Base-by-base conservation (phyloP, 495 filamentous ascomycete genomes). In the Cairneyella variabilis region DNA sequence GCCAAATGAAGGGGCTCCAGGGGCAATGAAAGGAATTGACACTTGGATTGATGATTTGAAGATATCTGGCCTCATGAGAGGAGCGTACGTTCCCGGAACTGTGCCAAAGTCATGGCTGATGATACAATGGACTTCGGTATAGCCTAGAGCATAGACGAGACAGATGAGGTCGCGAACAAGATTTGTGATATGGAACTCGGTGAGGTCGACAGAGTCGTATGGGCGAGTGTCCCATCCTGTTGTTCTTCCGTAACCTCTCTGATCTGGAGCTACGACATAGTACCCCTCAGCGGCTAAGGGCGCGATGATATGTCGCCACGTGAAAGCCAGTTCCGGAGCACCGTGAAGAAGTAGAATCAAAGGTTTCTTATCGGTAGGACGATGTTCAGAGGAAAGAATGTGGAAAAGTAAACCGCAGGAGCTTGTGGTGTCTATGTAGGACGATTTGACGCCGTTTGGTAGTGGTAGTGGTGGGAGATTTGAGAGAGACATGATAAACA, bases 241-340 rank as follows among this genome's bases (percentile, higher is more conserved):
- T n/a, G 51, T 54, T 20, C 51, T 23, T 3, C 51, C 51, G 18
- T 54, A 54, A 9, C 51, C 51, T 18, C 42, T 46, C 17, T 54
- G 34, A 47, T 54, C 41, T 38, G 26, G 42, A n/a, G 51, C 42
- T n/a, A 54, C 30, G 26, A 54, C 41, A 47, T 47, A 28, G 34
- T 54, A 54, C 7, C 51, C 51, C 20, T 37, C n/a, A 17, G 26
- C 12, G 20, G 42, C 51, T 16, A 54, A 22, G 21, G 40, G 27
- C 14, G 50, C 22, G 11, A 53, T 44, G 38, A 43, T 42, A 20
- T 51, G 34, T 6, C 26, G 18, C 48, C 48, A 51, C 12, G 48
- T 41, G 20, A 39, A 51, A 1, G 48, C 48, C 7, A 51, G 37
- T 9, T 51, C 48, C 2, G 40, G 32, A 8, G 40, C 39, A 12